Conservation (phyloP, 1,139 yeast species). For the Kodamaea arcana region DNA sequence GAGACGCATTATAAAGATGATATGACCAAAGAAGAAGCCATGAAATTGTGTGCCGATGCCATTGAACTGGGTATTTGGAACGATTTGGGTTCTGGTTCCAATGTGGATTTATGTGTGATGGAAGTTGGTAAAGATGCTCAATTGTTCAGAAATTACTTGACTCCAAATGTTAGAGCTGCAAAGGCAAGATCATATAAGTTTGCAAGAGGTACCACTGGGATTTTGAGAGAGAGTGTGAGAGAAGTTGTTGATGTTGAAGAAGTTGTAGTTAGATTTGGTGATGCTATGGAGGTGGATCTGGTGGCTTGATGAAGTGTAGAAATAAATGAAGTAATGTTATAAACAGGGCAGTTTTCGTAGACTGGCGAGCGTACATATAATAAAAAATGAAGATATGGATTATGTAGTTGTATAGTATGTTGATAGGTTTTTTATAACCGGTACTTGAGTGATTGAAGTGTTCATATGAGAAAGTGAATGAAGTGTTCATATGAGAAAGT, state of each 20-base stretch:
- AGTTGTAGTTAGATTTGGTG: constrained; percentile 44
- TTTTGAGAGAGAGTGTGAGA: constrained; percentile 61
- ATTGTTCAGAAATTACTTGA: constrained; percentile 78
- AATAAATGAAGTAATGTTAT: no score
- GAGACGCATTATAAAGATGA: constrained; percentile 83
- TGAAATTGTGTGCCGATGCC: constrained; percentile 85
- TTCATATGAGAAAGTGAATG: no score
- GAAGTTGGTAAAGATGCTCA: constrained; percentile 86
- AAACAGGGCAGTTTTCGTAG: no score
- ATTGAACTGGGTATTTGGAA: constrained; percentile 98
- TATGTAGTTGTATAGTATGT: no score
- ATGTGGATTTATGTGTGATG: constrained; percentile 96
- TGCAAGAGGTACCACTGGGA: constrained; percentile 87
- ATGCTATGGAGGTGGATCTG: constrained; percentile 78
- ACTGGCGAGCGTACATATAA: no score
- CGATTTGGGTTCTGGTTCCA: constrained; percentile 97
- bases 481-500: no score
- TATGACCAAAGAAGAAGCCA: constrained; percentile 81
- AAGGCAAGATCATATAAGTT: constrained; percentile 82
- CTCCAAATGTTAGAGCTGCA: constrained; percentile 81
- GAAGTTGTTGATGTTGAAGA: constrained; percentile 71
- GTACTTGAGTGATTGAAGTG: no score
- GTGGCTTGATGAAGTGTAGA: no score
- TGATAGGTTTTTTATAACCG: no score
- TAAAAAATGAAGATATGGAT: no score